These are phyloP conservation scores for Calonectria pauciramosa DNA, from an alignment of 2,329 filamentous ascomycete genomes.

Conservation along the genomic window DNA sequence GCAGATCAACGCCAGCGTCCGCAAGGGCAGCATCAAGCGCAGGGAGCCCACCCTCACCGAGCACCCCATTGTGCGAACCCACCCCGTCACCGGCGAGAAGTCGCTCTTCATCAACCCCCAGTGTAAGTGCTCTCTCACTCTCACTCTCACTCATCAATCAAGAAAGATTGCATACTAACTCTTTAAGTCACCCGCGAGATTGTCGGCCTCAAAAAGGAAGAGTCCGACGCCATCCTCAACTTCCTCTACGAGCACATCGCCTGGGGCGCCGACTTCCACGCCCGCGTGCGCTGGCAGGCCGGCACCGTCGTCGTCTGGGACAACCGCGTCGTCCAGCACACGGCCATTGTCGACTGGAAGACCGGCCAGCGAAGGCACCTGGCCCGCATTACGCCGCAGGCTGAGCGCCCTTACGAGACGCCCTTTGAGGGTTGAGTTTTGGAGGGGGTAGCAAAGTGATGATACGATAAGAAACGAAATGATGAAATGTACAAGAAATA, in stretches of 20 bases:
- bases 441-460: background rate
- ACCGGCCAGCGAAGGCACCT: constrained; percentile 83
- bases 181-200: constrained; percentile 80
- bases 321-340: constrained; percentile 84
- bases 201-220: constrained; percentile 87
- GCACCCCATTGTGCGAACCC: constrained; percentile 85
- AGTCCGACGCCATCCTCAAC: constrained; percentile 81
- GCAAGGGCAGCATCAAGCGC: constrained; percentile 77
- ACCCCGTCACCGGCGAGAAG: constrained; percentile 88
- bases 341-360: constrained; percentile 86
- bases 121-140: constrained; percentile 68
- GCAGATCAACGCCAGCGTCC: constrained; percentile 79
- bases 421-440: constrained; percentile 52
- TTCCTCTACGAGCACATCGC: constrained; percentile 74
- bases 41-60: constrained; percentile 81
- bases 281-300: constrained; percentile 81
- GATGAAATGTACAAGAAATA: background rate
- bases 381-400: constrained; percentile 86
- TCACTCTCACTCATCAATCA: too few relatives aligned
- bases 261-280: constrained; percentile 75
- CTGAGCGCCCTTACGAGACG: constrained; percentile 82
- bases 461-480: background rate
- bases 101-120: constrained; percentile 86
- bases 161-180: background rate
- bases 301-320: constrained; percentile 91